Evolutionary conservation across 2,329 filamentous ascomycete species (phyloP), one percentile per base, ranked within the genome.

Genomic region (Phialophora expanda): DNA sequence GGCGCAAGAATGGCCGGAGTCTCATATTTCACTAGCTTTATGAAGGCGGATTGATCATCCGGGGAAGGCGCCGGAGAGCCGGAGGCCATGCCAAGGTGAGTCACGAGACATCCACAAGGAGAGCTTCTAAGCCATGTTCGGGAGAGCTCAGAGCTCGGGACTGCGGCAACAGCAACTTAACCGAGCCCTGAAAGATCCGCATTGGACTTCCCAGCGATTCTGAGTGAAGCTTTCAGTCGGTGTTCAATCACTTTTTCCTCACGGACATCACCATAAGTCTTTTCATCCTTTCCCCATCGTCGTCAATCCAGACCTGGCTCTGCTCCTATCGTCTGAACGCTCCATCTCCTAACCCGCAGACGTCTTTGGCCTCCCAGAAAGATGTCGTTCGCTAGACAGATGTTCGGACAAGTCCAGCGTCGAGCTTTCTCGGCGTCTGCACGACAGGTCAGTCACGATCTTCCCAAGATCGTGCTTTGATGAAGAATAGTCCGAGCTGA

Each of bases 401-500:
- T 70, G 62, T 78, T 83, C 75, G 80, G 79, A 74, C 76, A 82
- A 73, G 76, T 90, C 80, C 90, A 92, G 85, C 86, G 88, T 82
- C 88, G 91, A 77, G 89, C 90, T 79, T 93, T 93, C 83, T 92
- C 91, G 77, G 90, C 87, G 78, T 90, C 90, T 77, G 89, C 90
- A 75, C 85, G 88, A 81, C 86, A 92, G 82, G 90, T 93, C 82
- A 80, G 86, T 80, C 64, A 17, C 34, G 20, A 44, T 65, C 60
- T 58, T 34, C 61, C 56, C 66, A 62, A 51, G 69, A 38, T 59
- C 54, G 38, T 44, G 38, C 38, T 1, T 44, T n/a, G 38, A 44
- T 44, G 6, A 44, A 44, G 59, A 44, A 38, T 46, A 11, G 11
- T 17, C 22, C 20, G 6, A 50, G 44, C 67, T 69, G 22, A 69